Evolutionary conservation across 305 asterid genomes (phyloP).

Genomic region (Rubia tinctorum): DNA sequence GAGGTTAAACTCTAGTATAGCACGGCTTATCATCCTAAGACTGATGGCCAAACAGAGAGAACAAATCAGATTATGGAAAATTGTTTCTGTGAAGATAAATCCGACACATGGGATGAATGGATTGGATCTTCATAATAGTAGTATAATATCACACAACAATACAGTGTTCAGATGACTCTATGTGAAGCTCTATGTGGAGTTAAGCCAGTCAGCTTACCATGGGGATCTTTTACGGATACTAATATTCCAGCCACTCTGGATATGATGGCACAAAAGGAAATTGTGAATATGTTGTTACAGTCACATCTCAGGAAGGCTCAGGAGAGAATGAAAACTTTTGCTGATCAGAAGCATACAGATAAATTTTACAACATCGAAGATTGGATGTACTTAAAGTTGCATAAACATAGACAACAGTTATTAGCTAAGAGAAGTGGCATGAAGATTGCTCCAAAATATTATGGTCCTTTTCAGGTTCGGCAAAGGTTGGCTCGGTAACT

Average conservation of each 20-base stretch:
- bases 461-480: background rate
- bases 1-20: background rate
- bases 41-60: background rate
- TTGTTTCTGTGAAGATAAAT: no score
- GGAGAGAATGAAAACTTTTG: background rate
- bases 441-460: background rate
- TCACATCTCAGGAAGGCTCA: background rate
- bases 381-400: background rate
- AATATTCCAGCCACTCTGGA: background rate
- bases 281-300: background rate
- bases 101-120: background rate
- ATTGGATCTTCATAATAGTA: background rate
- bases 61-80: background rate
- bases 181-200: no score
- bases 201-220: background rate
- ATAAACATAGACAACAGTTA: background rate
- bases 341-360: background rate
- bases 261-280: background rate
- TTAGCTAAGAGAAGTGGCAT: background rate
- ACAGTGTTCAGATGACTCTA: background rate
- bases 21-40: conserved; percentile 3
- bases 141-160: background rate
- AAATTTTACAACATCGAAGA: background rate
- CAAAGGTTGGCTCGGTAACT: background rate
- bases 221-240: background rate